Conservation (phyloP, 257 asterid species). For the Petunia secreta region DNA sequence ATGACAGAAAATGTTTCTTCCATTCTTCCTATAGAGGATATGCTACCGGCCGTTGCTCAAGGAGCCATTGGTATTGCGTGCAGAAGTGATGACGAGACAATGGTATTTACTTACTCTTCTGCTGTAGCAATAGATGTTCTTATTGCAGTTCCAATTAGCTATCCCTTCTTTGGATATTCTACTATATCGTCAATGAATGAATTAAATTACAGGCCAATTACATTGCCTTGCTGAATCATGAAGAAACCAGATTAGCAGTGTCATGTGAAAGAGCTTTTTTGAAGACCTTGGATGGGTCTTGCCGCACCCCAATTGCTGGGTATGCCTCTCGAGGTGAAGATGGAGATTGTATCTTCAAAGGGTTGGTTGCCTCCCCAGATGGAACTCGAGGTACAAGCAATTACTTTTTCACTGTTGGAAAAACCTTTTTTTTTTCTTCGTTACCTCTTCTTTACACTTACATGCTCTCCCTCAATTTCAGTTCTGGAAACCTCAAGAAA, state of each 20-base stretch:
- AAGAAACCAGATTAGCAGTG: constrained; percentile 89
- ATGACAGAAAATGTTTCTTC: constrained; percentile 81
- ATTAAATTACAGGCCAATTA: constrained; percentile 59
- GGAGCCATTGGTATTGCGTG: constrained; percentile 99
- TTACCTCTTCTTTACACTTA: neutral
- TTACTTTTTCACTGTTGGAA: neutral
- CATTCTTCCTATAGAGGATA: constrained; percentile 78
- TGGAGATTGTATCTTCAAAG: constrained; percentile 77
- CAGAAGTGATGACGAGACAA: constrained; percentile 75
- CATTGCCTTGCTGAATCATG: constrained; percentile 82
- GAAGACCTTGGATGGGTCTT: constrained; percentile 81
- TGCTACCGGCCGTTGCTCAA: constrained; percentile 99
- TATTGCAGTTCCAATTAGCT: neutral
- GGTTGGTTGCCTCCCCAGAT: constrained; percentile 91
- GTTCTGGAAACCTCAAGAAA: constrained; percentile 83
- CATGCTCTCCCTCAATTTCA: constrained; percentile 27
- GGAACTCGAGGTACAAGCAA: constrained; percentile 66
- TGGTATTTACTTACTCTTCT: constrained; percentile 50
- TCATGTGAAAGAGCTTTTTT: constrained; percentile 90
- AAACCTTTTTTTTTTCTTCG: neutral
- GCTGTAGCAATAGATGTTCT: neutral
- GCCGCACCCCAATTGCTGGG: constrained; percentile 97
- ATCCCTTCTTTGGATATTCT: neutral
- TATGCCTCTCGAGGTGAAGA: constrained; percentile 69
- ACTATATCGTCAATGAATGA: neutral